Percentiles rank a stretch among this genome's conserved stretches.
Conservation (phyloP, 164 flowering plant genomes). For the Magnolia kwangsiensis region DNA sequence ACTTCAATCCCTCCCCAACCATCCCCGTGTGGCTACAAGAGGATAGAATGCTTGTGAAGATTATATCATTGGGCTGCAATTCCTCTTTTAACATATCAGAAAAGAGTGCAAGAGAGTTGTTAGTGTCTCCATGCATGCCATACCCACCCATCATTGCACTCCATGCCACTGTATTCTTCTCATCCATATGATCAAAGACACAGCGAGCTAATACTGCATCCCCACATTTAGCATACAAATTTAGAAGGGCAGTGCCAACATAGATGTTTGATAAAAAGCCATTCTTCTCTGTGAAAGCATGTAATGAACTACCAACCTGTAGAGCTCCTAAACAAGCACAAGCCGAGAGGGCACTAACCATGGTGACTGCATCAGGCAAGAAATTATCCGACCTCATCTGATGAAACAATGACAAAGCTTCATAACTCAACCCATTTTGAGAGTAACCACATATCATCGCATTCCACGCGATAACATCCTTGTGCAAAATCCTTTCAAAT, state of each 20-base stretch:
- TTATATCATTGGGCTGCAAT: conserved; percentile 53
- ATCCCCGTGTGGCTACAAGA: conserved; percentile 76
- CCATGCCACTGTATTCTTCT: conserved; percentile 58
- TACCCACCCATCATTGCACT: conserved; percentile 69
- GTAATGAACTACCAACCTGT: conserved; percentile 48
- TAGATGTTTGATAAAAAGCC: conserved; percentile 51
- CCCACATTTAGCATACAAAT: conserved; percentile 73
- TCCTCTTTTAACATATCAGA: conserved; percentile 51
- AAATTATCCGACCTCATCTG: conserved; percentile 39
- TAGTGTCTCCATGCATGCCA: conserved; percentile 62
- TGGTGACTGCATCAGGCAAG: conserved; percentile 57
- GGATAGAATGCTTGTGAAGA: conserved; percentile 54
- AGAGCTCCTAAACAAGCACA: conserved; percentile 49
- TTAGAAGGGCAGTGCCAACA: conserved; percentile 63
- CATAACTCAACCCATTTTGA: conserved; percentile 42
- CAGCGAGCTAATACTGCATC: conserved; percentile 45
- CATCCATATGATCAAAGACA: conserved; percentile 55
- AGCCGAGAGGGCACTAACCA: conserved; percentile 55
- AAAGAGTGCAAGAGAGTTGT: conserved; percentile 42
- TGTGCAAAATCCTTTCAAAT: conserved; percentile 41
- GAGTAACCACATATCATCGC: conserved; percentile 63
- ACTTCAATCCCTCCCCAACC: conserved; percentile 59
- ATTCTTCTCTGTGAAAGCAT: conserved; percentile 44
- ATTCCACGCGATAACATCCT: conserved; percentile 67
- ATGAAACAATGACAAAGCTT: conserved; percentile 45